phyloP scores from a whole-genome alignment of 306 rosid species.

The Quercus wislizeni region DNA sequence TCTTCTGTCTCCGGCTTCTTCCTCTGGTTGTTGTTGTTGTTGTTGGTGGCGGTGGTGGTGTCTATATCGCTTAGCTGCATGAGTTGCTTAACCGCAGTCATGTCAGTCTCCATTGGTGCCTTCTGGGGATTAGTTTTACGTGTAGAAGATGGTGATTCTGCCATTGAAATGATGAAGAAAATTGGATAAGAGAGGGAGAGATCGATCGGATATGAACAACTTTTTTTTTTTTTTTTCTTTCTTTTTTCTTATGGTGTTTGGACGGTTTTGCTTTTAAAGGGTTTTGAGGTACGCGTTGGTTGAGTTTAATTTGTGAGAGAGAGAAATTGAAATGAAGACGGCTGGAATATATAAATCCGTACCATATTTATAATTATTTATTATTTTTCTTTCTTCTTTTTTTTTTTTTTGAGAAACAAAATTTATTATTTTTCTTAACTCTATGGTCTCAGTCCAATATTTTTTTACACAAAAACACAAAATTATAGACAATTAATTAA shows the following conservation, averaged over 20 bases:
- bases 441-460: background rate
- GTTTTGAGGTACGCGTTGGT: conserved; percentile 14
- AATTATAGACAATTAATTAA: background rate
- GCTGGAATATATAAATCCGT: background rate
- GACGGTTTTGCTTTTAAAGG: background rate
- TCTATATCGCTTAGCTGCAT: conserved; percentile 57
- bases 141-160: conserved; percentile 3
- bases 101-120: conserved; percentile 24
- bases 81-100: conserved; percentile 42
- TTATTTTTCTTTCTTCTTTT: too few relatives aligned
- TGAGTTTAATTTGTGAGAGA: background rate
- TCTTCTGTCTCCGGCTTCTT: background rate
- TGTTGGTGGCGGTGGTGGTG: background rate
- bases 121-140: conserved; percentile 4
- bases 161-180: conserved; percentile 5
- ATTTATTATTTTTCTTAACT: background rate
- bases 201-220: too few relatives aligned
- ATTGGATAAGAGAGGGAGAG: background rate
- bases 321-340: conserved; percentile 39
- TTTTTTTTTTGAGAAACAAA: too few relatives aligned
- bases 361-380: background rate
- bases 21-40: conserved; percentile 2
- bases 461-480: background rate
- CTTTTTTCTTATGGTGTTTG: background rate
- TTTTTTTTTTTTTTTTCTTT: background rate